These are phyloP conservation scores for Aureoboletus auriporus DNA, from an alignment of 768 basidiomycete genomes.

Conservation along the genomic window DNA sequence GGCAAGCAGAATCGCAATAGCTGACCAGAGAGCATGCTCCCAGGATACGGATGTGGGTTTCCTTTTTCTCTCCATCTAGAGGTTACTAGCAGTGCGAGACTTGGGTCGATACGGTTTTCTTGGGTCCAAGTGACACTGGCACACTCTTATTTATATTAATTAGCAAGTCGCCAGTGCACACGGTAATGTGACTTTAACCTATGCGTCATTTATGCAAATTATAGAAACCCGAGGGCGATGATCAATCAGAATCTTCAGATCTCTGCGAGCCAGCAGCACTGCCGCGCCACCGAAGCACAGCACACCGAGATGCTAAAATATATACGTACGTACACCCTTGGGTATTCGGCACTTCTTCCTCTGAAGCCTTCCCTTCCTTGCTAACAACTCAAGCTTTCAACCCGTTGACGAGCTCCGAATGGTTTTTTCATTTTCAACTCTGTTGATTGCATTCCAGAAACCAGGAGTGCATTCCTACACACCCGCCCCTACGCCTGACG, in stretches of 20 bases:
- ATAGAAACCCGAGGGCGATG: not conserved
- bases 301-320: not conserved
- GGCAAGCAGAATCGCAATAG: constrained; percentile 14
- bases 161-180: not conserved
- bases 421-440: constrained; percentile 1
- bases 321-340: not conserved
- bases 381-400: not conserved
- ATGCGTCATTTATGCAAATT: not conserved
- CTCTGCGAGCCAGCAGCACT: too few species aligned
- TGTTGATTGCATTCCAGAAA: not conserved
- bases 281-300: constrained; percentile 2
- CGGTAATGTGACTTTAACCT: not conserved
- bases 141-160: constrained; percentile 2
- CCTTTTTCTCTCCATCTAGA: constrained; percentile 13
- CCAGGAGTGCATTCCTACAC: constrained; percentile 7
- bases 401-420: not conserved
- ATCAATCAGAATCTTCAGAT: not conserved
- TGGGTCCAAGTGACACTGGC: too few species aligned
- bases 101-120: not conserved
- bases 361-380: not conserved
- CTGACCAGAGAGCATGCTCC: constrained; percentile 24
- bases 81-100: not conserved
- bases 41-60: not conserved
- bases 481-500: constrained; percentile 12
- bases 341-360: not conserved